Evolutionary conservation across 192 early-diverging fungal species (phyloP).

Genomic region (Backusella mclennaniae): DNA sequence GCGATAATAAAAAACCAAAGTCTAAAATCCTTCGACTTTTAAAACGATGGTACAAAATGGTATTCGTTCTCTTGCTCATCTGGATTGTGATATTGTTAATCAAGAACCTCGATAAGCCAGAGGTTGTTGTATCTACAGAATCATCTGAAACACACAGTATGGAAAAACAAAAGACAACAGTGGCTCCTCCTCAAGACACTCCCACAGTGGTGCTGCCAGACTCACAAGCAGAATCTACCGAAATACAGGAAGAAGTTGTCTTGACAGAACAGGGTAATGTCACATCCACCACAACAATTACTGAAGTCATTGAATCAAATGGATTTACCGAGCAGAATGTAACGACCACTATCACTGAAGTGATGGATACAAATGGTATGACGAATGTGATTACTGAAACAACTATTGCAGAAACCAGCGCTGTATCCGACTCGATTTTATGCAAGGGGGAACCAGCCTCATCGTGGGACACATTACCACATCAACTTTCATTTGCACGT

Average conservation of each 20-base stretch:
- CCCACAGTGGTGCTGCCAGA: not conserved
- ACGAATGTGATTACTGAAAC: slow-evolving; percentile 1
- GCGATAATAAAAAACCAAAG: not conserved
- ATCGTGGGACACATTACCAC: not conserved
- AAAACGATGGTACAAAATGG: not conserved
- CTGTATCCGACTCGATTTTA: not conserved
- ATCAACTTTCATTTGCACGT: not conserved
- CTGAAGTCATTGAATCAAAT: not conserved
- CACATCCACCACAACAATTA: not conserved
- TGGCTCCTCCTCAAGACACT: not conserved
- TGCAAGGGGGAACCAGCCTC: not conserved
- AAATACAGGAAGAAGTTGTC: not conserved
- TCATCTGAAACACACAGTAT: not conserved
- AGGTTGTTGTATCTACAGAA: not conserved
- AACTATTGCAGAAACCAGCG: not conserved
- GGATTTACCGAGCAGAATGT: not conserved
- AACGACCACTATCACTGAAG: not conserved
- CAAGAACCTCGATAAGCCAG: not conserved
- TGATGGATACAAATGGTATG: not conserved
- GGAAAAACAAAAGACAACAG: not conserved
- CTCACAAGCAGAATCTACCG: not conserved
- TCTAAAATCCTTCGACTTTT: not conserved
- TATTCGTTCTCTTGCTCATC: not conserved
- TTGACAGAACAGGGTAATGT: not conserved
- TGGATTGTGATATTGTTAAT: not conserved